phyloP scores from a whole-genome alignment of 371 early-diverging fungal species.

The Mortierella sp. region DNA sequence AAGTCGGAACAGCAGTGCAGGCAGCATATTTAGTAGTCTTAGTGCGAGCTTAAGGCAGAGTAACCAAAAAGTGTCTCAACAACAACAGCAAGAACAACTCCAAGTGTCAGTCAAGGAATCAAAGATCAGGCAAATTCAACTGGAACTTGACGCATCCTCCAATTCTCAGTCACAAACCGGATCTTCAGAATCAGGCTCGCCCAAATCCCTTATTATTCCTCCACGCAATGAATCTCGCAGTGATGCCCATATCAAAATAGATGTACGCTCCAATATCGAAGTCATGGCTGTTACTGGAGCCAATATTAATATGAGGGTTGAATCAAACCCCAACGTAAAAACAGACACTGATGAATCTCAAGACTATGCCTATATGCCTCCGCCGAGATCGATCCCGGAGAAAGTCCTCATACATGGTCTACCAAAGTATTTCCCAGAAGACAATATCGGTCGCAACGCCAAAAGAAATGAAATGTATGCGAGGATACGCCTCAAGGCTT shows the following conservation, averaged over 20 bases:
- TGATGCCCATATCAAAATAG: not conserved
- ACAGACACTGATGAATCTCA: not conserved
- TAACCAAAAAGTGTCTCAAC: not conserved
- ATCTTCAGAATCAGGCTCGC: not conserved
- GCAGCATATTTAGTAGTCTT: conserved; percentile 4
- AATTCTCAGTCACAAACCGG: not conserved
- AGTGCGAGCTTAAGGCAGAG: not conserved
- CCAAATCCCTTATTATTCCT: not conserved
- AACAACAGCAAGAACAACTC: not conserved
- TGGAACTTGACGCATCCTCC: not conserved
- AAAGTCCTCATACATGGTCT: conserved; percentile 3
- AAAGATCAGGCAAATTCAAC: not conserved
- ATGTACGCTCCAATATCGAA: not conserved
- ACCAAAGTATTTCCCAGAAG: conserved; percentile 18
- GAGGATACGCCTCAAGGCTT: conserved; percentile 17
- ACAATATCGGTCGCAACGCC: conserved; percentile 23
- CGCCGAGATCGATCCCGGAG: not conserved
- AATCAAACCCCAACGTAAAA: not conserved
- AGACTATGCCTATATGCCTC: not conserved
- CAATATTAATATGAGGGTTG: not conserved
- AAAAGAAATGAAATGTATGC: conserved; percentile 31
- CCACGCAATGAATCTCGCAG: not conserved
- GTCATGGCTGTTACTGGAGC: not conserved
- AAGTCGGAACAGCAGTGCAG: conserved; percentile 7
- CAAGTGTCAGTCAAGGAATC: not conserved